Evolutionary conservation across 495 filamentous ascomycete species (phyloP).

Genomic region (Penicillium robsamsonii): DNA sequence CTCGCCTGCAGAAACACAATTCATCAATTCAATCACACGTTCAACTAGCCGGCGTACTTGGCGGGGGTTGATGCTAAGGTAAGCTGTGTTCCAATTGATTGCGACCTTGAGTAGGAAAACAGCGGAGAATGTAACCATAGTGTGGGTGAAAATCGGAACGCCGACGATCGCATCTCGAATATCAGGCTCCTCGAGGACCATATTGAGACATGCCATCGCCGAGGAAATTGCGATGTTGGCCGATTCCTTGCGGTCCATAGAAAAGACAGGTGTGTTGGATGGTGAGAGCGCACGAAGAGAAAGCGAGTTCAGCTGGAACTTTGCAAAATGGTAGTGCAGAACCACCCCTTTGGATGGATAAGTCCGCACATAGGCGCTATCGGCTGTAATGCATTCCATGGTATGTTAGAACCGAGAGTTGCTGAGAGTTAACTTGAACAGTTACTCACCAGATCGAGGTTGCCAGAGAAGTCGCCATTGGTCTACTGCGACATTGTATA

Average conservation of each 20-base stretch:
- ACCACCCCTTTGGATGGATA: conserved; percentile 59
- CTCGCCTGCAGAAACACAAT: conserved; percentile 52
- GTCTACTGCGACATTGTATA: conserved; percentile 55
- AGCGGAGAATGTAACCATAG: conserved; percentile 62
- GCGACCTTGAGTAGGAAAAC: conserved; percentile 57
- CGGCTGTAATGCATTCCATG: conserved; percentile 29
- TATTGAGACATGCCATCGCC: conserved; percentile 54
- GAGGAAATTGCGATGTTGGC: conserved; percentile 57
- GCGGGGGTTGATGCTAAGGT: conserved; percentile 41
- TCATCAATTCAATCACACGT: conserved; percentile 51
- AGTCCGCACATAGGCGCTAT: conserved; percentile 52
- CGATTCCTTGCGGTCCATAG: conserved; percentile 52
- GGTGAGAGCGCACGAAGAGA: conserved; percentile 53
- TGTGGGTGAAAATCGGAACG: conserved; percentile 57
- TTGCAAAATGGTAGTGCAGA: conserved; percentile 61
- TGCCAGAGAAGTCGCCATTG: conserved; percentile 59
- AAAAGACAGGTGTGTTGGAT: conserved; percentile 50
- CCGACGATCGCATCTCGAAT: conserved; percentile 59
- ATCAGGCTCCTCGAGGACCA: conserved; percentile 55
- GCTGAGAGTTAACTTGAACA: neutral
- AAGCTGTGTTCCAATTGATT: conserved; percentile 53
- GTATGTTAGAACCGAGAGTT: neutral
- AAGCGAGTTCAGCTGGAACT: conserved; percentile 59
- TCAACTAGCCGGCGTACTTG: conserved; percentile 50
- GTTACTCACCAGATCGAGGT: conserved; percentile 47